Evolutionary conservation across 129 eudicot genomes (phyloP).

Genomic region (Tanacetum coccineum): DNA sequence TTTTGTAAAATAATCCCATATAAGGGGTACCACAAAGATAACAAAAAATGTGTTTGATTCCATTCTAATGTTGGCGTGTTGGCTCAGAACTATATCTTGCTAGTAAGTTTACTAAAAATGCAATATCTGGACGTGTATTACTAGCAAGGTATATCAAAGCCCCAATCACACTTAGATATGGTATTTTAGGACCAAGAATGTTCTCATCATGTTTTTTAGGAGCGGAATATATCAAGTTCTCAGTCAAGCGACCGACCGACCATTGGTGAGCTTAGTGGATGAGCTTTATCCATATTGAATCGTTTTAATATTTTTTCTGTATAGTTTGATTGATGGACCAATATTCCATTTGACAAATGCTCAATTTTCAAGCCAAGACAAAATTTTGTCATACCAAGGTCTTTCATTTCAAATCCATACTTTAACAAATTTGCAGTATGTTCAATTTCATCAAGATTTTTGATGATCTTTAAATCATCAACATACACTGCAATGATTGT

Average conservation of each 20-base stretch:
- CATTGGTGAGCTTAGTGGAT: not conserved
- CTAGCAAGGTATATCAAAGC: not conserved
- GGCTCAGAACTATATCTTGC: too few relatives aligned
- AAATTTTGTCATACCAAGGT: not conserved
- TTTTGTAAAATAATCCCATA: too few relatives aligned
- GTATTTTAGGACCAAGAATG: not conserved
- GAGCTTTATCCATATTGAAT: not conserved
- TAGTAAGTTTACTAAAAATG: too few relatives aligned
- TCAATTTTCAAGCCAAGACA: not conserved
- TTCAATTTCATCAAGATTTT: too few relatives aligned
- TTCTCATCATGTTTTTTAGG: not conserved
- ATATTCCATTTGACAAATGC: not conserved
- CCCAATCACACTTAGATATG: not conserved
- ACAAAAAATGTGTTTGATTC: too few relatives aligned
- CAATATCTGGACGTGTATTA: not conserved
- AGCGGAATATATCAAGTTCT: not conserved
- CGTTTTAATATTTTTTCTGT: not conserved
- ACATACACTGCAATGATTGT: too few relatives aligned
- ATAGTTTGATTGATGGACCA: not conserved
- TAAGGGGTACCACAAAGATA: too few relatives aligned
- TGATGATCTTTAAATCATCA: too few relatives aligned
- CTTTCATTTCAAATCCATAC: too few relatives aligned
- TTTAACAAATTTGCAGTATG: too few relatives aligned
- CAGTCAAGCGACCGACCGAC: not conserved
- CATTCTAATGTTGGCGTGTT: too few relatives aligned